Base-by-base conservation (phyloP, 371 early-diverging fungal genomes). In the Rhizopus arrhizus region DNA sequence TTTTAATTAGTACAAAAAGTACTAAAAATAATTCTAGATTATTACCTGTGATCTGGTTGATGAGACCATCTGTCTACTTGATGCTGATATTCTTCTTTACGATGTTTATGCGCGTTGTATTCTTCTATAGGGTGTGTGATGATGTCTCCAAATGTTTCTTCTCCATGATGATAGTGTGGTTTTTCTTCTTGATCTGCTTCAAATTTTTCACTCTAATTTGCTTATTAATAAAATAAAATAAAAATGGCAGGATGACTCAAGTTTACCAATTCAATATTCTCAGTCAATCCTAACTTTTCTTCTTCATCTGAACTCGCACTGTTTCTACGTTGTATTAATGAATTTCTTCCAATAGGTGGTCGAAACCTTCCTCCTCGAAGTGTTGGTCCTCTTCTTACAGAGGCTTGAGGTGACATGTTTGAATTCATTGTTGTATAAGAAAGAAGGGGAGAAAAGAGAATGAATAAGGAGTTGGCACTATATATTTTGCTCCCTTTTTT, bases 71-170 rank as follows among this genome's bases (percentile, higher is more conserved):
- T 43, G 3, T 61, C 22, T 12, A 70, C 22, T 28, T 68, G 58
- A 31, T 59, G 41, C 38, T 65, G 36, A 35, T 61, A 76, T 3
- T 63, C 64, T 31, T 62, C 42, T 65, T 61, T 60, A 8, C 80
- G 69, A 6, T 67, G 41, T 31, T 61, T 59, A 55, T 79, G 80
- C 7, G 72, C 80, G 29, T 70, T 53, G 9, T 67, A 61, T 53
- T 80, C 62, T 46, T 77, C 53, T 5, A 73, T 54, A 28, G 80
- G 80, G 56, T 80, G 74, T 11, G 62, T 51, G 8, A 80, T 51
- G 8, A 77, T 58, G 51, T 80, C 77, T 29, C 77, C 80, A 66
- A 75, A 75, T 11, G 80, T 80, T 31, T 80, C 77, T 8, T 74
- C 70, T 15, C 74, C 74, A 45, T 79, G 79, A 15, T 74, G 69